Evolutionary conservation across 768 basidiomycete genomes (phyloP).

Genomic region (Leccinum truebloodii): DNA sequence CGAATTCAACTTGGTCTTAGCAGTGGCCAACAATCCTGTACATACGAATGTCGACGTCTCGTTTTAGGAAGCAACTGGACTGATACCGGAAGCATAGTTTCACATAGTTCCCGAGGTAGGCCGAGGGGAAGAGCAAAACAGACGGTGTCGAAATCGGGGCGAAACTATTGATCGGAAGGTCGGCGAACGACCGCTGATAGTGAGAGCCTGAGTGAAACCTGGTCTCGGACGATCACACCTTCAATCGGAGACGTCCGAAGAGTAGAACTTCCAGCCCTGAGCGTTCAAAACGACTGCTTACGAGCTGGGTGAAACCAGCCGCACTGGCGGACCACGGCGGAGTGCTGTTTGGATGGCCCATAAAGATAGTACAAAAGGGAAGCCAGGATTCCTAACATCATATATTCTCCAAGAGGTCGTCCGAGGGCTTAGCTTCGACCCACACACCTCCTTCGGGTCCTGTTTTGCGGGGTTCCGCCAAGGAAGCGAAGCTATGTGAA

Average conservation of each 20-base stretch:
- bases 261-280: neutral
- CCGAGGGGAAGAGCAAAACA: neutral
- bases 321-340: neutral
- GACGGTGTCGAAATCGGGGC: neutral
- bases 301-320: conserved; percentile 17
- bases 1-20: neutral
- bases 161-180: conserved; percentile 12
- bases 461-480: conserved; percentile 24
- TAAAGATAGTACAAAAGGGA: conserved; percentile 10
- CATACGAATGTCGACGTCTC: neutral
- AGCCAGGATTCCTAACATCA: neutral
- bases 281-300: neutral
- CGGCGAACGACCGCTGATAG: conserved; percentile 10
- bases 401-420: conserved; percentile 8
- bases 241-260: neutral
- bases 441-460: conserved; percentile 18
- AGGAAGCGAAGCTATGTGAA: conserved; percentile 24
- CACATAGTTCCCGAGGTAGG: neutral
- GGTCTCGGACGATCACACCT: neutral
- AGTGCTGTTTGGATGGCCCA: conserved; percentile 1
- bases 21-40: neutral
- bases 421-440: conserved; percentile 17
- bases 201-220: conserved; percentile 17
- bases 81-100: neutral
- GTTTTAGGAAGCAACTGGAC: neutral